phyloP scores from a whole-genome alignment of 768 basidiomycete genomes.

The Leccinum sublutescens region DNA sequence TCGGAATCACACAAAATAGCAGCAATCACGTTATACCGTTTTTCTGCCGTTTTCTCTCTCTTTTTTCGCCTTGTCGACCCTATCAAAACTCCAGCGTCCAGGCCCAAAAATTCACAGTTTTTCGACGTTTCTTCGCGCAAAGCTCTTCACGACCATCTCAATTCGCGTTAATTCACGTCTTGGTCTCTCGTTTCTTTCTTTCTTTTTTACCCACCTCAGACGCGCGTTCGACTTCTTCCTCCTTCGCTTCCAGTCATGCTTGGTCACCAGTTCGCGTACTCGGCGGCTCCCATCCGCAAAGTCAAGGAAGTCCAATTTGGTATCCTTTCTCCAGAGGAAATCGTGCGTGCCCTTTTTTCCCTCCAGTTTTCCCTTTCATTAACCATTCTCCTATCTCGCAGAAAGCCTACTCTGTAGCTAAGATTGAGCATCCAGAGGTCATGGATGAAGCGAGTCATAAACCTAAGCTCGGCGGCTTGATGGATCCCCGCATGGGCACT shows the following conservation, averaged over 20 bases:
- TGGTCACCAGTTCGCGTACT: slow-evolving; percentile 88
- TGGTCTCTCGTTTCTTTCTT: slow-evolving; percentile 1
- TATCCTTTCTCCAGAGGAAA: slow-evolving; percentile 98
- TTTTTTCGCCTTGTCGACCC: slow-evolving; percentile 16
- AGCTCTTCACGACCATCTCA: slow-evolving; percentile 4
- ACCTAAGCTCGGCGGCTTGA: slow-evolving; percentile 90
- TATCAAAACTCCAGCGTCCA: slow-evolving; percentile 4
- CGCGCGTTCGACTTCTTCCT: slow-evolving; percentile 15
- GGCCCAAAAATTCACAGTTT: slow-evolving; percentile 23
- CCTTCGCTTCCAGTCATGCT: slow-evolving; percentile 51
- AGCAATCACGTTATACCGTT: slow-evolving; percentile 6
- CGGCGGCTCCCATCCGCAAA: slow-evolving; percentile 91
- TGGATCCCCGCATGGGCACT: slow-evolving; percentile 98
- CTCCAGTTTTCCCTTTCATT: slow-evolving; percentile 4
- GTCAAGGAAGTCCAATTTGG: slow-evolving; percentile 99
- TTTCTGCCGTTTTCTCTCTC: slow-evolving; percentile 12
- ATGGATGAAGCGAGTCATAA: slow-evolving; percentile 93
- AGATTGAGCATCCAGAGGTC: slow-evolving; percentile 98
- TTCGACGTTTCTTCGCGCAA: slow-evolving; percentile 6
- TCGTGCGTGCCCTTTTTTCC: slow-evolving; percentile 48
- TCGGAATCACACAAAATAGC: not conserved
- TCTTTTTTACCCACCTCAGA: slow-evolving; percentile 7
- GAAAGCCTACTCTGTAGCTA: slow-evolving; percentile 99
- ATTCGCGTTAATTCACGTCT: slow-evolving; percentile 31
- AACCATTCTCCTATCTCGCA: slow-evolving; percentile 35